Evolutionary conservation across 164 flowering plant genomes (phyloP), one percentile per base, ranked within the genome.

Genomic region (Paratinospora sagittata): DNA sequence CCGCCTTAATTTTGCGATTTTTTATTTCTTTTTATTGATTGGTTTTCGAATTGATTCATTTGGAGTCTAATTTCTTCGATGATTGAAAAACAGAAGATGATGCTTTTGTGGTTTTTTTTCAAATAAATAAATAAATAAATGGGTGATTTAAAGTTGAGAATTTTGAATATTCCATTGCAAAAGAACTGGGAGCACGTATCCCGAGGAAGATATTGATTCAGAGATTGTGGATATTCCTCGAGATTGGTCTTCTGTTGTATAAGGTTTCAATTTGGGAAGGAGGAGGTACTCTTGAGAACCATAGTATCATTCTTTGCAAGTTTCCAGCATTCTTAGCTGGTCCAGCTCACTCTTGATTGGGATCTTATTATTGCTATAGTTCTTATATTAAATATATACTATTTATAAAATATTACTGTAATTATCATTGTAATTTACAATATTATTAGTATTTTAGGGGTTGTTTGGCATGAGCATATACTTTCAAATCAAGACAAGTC

Each of bases 311-410:
- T 55, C 21, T 55, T 55, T 55, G 23, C n/a, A 55, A 21, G 24
- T 16, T 19, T 65, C 41, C 37, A 63, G 8, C 52, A 17, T 30
- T 63, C 62, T 63, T 36, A 60, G 72, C 70, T 69, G 63, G 45
- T 69, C 27, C 57, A 34, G 36, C 45, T 65, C 67, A 65, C 41
- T 9, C 61, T 55, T 55, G 24, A 55, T 55, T 55, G 24, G 24
- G 61, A 19, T 55, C 61, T 55, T 55, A 55, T 55, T n/a, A 55
- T 55, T 55, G 61, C 26, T 17, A 55, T 9, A 55, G 61, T 55
- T 55, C 23, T 21, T 17, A n/a, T 55, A 7, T 9, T 43, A 9
- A 30, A 55, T 19, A 55, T n/a, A 55, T 55, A 52, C 7, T 6
- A 17, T 55, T 55, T 8, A 30, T 30, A 30, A 1, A 30, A 21